Percentiles rank a stretch among this genome's conserved stretches.
phyloP scores from a whole-genome alignment of 192 early-diverging fungal species.

The Globomyces pollinis-pini region DNA sequence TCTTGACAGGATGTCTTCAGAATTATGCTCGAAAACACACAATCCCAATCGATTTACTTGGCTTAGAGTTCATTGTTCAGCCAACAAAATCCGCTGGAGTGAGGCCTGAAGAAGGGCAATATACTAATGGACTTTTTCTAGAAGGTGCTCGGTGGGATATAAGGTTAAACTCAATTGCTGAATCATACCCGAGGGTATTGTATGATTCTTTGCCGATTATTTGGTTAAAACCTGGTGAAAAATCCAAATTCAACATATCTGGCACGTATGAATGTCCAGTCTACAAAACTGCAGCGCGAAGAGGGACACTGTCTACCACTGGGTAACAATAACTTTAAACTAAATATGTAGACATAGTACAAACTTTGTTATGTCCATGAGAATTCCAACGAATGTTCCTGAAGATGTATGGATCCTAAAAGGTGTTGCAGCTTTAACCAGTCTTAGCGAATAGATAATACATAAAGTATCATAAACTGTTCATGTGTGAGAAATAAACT shows the following conservation, averaged over 20 bases:
- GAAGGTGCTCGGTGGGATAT: constrained; percentile 58
- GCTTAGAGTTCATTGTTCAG: constrained; percentile 47
- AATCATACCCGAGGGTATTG: constrained; percentile 43
- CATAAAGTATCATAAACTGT: neutral
- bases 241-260: constrained; percentile 24
- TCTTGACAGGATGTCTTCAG: constrained; percentile 50
- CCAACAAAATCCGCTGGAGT: constrained; percentile 43
- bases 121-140: constrained; percentile 50
- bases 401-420: constrained; percentile 47
- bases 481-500: neutral
- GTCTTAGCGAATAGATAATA: constrained; percentile 18
- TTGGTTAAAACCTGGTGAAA: constrained; percentile 49
- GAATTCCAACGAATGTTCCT: constrained; percentile 47
- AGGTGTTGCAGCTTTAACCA: constrained; percentile 39
- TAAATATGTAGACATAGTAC: constrained; percentile 56
- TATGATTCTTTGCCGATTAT: constrained; percentile 52
- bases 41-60: constrained; percentile 52
- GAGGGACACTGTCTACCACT: constrained; percentile 51
- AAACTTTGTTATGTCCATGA: constrained; percentile 60
- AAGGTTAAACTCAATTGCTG: constrained; percentile 41
- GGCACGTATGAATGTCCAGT: constrained; percentile 55
- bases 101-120: constrained; percentile 53
- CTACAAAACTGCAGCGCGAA: constrained; percentile 50
- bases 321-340: constrained; percentile 30
- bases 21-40: constrained; percentile 54